Conservation (phyloP, 805 yeast species). For the Cephaloascus albidus region DNA sequence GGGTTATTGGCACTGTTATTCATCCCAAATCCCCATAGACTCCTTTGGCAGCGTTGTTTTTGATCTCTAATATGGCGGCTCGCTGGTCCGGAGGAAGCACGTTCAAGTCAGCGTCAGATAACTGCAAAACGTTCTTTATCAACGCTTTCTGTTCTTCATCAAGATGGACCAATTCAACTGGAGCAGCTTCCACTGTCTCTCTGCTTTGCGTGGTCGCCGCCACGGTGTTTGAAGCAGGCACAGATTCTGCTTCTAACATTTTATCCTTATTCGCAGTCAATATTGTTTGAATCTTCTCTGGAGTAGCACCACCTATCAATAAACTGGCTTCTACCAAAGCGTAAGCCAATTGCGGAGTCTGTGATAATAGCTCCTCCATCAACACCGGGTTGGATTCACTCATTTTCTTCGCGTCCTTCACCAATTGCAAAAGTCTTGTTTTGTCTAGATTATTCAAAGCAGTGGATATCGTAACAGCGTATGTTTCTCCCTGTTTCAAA, state of each 20-base stretch:
- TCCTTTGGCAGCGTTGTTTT: slow-evolving; percentile 14
- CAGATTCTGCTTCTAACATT: too few species aligned
- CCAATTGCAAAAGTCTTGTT: slow-evolving; percentile 34
- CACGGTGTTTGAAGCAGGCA: neutral
- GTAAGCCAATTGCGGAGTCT: slow-evolving; percentile 74
- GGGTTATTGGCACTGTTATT: too few species aligned
- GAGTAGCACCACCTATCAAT: slow-evolving; percentile 21
- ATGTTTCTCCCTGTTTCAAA: slow-evolving; percentile 16
- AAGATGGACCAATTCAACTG: neutral
- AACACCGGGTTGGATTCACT: slow-evolving; percentile 44
- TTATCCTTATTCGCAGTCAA: slow-evolving; percentile 22
- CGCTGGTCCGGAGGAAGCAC: slow-evolving; percentile 41
- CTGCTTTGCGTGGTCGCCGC: neutral
- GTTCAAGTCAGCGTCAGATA: slow-evolving; percentile 42
- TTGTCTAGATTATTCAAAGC: slow-evolving; percentile 38
- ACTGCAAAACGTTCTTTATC: slow-evolving; percentile 40
- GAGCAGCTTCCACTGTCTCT: neutral
- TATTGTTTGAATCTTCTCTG: slow-evolving; percentile 22
- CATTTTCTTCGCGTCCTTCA: slow-evolving; percentile 54
- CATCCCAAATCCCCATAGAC: slow-evolving; percentile 10
- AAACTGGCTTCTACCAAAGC: slow-evolving; percentile 69
- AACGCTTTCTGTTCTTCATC: slow-evolving; percentile 31
- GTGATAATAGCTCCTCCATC: slow-evolving; percentile 49
- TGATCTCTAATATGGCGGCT: slow-evolving; percentile 10
- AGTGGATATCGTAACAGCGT: slow-evolving; percentile 33